phyloP scores from a whole-genome alignment of 257 asterid species.

The Petunia axillaris region DNA sequence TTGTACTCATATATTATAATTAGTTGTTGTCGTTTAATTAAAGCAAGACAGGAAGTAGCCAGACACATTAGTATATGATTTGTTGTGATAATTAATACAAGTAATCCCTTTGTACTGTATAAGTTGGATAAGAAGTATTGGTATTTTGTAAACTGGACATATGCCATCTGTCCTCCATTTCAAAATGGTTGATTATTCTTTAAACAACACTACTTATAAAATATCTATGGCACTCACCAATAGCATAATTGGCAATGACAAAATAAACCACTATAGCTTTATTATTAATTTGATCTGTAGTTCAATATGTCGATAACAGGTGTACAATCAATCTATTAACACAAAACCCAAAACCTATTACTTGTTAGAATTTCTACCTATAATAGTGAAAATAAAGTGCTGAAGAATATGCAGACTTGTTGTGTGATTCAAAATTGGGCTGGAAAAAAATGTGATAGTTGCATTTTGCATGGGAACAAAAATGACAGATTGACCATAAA shows the following conservation, averaged over 20 bases:
- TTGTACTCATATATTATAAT: neutral
- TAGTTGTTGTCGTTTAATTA: constrained; percentile 23
- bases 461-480: constrained; percentile 16
- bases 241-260: constrained; percentile 14
- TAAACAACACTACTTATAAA: neutral
- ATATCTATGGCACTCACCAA: constrained; percentile 7
- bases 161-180: constrained; percentile 26
- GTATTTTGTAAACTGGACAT: neutral
- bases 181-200: neutral
- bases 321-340: constrained; percentile 8
- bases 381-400: neutral
- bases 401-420: neutral
- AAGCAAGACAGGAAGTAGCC: constrained; percentile 19
- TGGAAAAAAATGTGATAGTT: neutral
- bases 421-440: constrained; percentile 8
- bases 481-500: constrained; percentile 12
- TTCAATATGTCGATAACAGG: constrained; percentile 18
- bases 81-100: constrained; percentile 4
- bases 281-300: neutral
- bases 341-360: neutral
- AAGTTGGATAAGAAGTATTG: constrained; percentile 3
- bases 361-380: neutral
- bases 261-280: constrained; percentile 11
- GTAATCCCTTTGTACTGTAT: neutral
- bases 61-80: neutral